phyloP scores from a whole-genome alignment of 1,284 basidiomycete genomes.

The Heterobasidion parviporum region DNA sequence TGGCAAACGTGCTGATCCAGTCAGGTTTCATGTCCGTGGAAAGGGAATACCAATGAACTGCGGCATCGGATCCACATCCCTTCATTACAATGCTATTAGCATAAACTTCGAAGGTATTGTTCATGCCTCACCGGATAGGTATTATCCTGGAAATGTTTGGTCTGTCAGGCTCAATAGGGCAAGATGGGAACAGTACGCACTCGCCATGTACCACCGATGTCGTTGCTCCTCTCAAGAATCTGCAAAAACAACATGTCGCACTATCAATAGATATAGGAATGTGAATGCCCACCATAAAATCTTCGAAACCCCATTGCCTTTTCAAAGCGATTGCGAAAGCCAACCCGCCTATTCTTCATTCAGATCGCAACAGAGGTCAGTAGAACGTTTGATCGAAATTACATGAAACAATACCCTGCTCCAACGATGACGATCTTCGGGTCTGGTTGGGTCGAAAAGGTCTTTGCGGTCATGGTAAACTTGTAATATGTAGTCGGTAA shows the following conservation, averaged over 20 bases:
- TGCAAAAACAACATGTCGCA: constrained; percentile 12
- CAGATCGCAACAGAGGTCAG: too few relatives aligned
- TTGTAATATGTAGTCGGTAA: too few relatives aligned
- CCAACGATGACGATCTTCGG: too few relatives aligned
- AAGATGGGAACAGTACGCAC: constrained; percentile 21
- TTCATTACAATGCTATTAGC: constrained; percentile 10
- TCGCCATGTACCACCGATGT: constrained; percentile 46
- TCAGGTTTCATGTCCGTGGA: constrained; percentile 46
- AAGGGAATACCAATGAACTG: constrained; percentile 48
- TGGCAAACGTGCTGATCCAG: constrained; percentile 36
- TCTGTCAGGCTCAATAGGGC: background rate
- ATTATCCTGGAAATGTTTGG: constrained; percentile 30
- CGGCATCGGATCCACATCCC: constrained; percentile 47
- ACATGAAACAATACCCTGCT: too few relatives aligned
- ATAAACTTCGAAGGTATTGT: background rate
- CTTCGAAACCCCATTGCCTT: constrained; percentile 30
- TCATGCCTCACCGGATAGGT: constrained; percentile 23
- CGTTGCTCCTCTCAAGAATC: constrained; percentile 40
- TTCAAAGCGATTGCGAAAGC: constrained; percentile 39
- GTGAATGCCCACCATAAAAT: constrained; percentile 31
- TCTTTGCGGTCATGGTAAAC: too few relatives aligned
- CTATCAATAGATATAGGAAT: background rate
- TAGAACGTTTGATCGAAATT: too few relatives aligned
- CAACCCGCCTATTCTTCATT: constrained; percentile 31
- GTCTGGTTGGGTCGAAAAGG: too few relatives aligned